Evolutionary conservation across 306 rosid species (phyloP).

Genomic region (Datisca glomerata): DNA sequence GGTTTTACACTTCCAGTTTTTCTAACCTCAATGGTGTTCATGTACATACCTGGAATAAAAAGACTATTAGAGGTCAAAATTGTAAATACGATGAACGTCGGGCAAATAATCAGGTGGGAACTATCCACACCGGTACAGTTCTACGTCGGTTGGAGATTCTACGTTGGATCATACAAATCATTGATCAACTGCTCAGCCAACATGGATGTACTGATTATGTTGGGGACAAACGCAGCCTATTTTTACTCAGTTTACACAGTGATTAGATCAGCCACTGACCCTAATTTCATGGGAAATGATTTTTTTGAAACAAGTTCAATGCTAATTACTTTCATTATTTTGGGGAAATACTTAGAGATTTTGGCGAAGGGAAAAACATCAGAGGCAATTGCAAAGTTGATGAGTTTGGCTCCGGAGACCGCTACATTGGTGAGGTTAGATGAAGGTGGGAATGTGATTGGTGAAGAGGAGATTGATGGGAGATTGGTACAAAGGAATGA

Average conservation of each 20-base stretch:
- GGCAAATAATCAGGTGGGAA: constrained; percentile 53
- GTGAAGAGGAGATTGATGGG: constrained; percentile 49
- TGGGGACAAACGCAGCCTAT: constrained; percentile 87
- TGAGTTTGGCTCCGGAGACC: constrained; percentile 60
- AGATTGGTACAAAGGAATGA: constrained; percentile 60
- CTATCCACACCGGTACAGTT: constrained; percentile 67
- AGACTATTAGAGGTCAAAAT: constrained; percentile 34
- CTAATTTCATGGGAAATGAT: constrained; percentile 49
- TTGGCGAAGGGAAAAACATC: constrained; percentile 79
- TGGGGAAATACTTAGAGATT: constrained; percentile 79
- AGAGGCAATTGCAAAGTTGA: constrained; percentile 78
- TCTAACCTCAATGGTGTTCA: constrained; percentile 69
- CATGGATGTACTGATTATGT: constrained; percentile 74
- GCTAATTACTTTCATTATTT: constrained; percentile 65
- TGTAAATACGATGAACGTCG: constrained; percentile 50
- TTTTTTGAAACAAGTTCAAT: constrained; percentile 82
- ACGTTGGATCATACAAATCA: constrained; percentile 55
- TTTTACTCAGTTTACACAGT: constrained; percentile 67
- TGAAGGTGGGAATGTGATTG: constrained; percentile 29
- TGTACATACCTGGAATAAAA: constrained; percentile 52
- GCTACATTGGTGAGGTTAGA: constrained; percentile 41
- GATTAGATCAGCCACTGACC: constrained; percentile 41
- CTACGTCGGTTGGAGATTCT: constrained; percentile 59
- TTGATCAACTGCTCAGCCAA: constrained; percentile 55
- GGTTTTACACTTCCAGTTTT: constrained; percentile 57